Base-by-base conservation (phyloP, 352 stramenopile species). In the Globisporangium heterothallicum region DNA sequence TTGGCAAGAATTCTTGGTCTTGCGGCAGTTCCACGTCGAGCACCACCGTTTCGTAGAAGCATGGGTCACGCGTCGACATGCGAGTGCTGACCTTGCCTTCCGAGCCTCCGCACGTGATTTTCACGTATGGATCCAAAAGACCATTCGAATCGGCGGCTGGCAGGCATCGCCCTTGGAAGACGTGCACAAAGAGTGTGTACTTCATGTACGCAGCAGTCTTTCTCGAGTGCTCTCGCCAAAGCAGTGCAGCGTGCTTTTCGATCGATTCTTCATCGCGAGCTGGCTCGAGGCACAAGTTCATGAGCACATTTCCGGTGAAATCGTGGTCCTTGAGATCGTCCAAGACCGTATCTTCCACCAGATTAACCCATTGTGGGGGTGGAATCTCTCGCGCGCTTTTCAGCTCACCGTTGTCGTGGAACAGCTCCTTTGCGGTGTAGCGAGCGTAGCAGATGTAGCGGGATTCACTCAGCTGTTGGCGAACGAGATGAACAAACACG, bases 31-130 rank as follows among this genome's bases (percentile, higher is more conserved):
- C 65, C 2, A 91, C 68, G 34, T 92, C 66, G 10, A 97, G 59
- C 6, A 70, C 59, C 10, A 94, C 63, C 1, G 83, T 94, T 55
- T 95, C 80, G 53, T 96, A 97, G 44, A 74, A 97, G 35, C 72
- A 78, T 21, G 88, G 88, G 35, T 93, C 82, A 21, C 77, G 70
- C 2, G 86, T 96, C 44, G 66, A 72, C 50, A 74, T 72, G 1
- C 72, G 68, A 24, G 64, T 85, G 41, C 65, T 77, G 16, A 86
- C 75, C 43, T 89, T 73, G 6, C 68, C 61, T 36, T 89, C 72
- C 16, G 76, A 63, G n/a, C 85, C 83, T 14, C 74, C 80, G 38
- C 85, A 95, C n/a, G 66, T 72, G n/a, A 92, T 67, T 46, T 91
- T 90, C 18, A 95, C 72, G 60, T 92, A 95, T 3, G 85, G 81